Base-by-base conservation (phyloP, 2,329 filamentous ascomycete genomes). In the Diplodia corticola region DNA sequence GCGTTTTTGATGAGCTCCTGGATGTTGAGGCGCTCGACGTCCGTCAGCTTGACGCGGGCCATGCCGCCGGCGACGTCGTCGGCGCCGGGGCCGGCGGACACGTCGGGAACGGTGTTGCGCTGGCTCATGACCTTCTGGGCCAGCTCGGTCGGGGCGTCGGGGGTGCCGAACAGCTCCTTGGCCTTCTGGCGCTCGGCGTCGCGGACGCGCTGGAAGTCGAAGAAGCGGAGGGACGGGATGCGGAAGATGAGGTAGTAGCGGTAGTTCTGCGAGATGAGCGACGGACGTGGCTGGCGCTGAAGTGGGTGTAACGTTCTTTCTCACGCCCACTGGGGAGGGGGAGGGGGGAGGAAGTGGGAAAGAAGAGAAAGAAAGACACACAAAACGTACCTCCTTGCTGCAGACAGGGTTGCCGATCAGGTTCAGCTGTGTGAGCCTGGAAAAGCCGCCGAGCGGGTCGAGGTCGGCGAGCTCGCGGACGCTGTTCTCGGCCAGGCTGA, bases 121-220 rank as follows among this genome's bases (percentile, higher is more conserved):
- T 89, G 84, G 68, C 90, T 90, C 83, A 94, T 90, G 73, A 98
- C 94, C 88, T 89, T 89, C 22, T 86, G 86, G 28, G 94, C 93
- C 40, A 96, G 83, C 12, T 90, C 89, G 0, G 93, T 92, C 0
- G 94, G 95, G 75, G 91, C 87, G 61, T 90, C 86, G 1, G 79
- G 78, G 3, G 90, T 92, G 61, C 96, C 96, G 74, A 98, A 98
- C 2, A 99, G 83, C 78, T 94, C 90, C 20, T 80, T 83, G 0
- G 92, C 92, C 71, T 88, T 86, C 69, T 86, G 81, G 51, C 93
- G 88, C 83, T 99, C 95, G 0, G 85, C 88, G 69, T 95, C 88
- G 79, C 92, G 96, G 59, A 99, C 93, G 80, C 96, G 97, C 72
- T 88, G 85, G 77, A 92, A 97, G 80, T 99, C 95, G 57, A 99